Percentiles rank a stretch among this genome's conserved stretches.
Conservation (phyloP, 1,284 basidiomycete species). For the Cryptococcus sp. region DNA sequence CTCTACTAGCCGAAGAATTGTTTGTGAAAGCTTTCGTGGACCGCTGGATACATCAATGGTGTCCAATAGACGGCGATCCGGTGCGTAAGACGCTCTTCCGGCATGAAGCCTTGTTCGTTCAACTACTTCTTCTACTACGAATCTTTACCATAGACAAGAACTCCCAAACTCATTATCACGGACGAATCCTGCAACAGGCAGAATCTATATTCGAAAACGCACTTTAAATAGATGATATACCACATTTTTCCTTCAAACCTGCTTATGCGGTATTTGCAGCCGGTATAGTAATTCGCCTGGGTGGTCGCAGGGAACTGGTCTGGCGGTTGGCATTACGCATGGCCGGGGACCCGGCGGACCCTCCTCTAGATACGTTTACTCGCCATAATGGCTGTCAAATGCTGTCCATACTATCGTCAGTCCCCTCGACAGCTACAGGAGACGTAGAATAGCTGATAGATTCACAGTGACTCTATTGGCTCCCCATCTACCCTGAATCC, state of each 20-base stretch:
- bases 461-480: too few relatives aligned
- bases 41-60: neutral
- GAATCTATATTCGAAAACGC: neutral
- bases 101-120: neutral
- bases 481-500: too few relatives aligned
- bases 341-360: neutral
- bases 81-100: neutral
- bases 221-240: neutral
- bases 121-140: neutral
- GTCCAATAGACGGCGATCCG: neutral
- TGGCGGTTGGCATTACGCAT: conserved; percentile 1
- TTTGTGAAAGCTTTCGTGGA: neutral
- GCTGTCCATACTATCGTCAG: neutral
- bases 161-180: neutral
- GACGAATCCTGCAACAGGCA: neutral
- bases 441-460: too few relatives aligned
- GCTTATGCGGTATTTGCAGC: neutral
- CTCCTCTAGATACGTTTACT: neutral
- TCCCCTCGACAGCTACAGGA: neutral
- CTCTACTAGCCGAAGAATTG: neutral
- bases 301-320: neutral
- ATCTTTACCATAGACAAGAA: too few relatives aligned
- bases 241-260: neutral
- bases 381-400: neutral
- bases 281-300: neutral